Conservation (phyloP, 2,329 filamentous ascomycete genomes). For the Venturia asperata region DNA sequence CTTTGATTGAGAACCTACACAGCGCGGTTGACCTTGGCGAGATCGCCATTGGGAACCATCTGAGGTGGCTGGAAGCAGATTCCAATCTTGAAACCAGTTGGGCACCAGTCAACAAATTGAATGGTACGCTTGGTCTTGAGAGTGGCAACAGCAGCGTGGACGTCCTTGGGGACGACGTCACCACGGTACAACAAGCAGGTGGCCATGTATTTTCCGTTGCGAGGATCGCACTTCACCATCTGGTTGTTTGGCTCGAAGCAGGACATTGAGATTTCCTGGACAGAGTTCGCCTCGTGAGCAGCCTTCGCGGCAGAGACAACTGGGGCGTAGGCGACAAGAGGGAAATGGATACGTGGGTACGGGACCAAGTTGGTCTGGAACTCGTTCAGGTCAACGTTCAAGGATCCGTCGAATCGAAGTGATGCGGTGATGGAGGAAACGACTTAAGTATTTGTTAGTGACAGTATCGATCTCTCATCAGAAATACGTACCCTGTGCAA, state of each 20-base stretch:
- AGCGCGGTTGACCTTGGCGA: slow-evolving; percentile 96
- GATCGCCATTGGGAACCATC: slow-evolving; percentile 92
- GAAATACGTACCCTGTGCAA: slow-evolving; percentile 74
- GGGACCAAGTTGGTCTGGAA: slow-evolving; percentile 99
- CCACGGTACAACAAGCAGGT: slow-evolving; percentile 97
- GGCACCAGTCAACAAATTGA: slow-evolving; percentile 99
- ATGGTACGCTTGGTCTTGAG: slow-evolving; percentile 99
- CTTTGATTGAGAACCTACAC: slow-evolving; percentile 58
- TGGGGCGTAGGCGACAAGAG: slow-evolving; percentile 90
- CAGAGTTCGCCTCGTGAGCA: slow-evolving; percentile 94
- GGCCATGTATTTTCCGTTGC: slow-evolving; percentile 99
- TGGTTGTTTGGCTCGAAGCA: slow-evolving; percentile 99
- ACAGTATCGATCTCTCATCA: neutral
- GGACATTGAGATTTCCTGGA: slow-evolving; percentile 96
- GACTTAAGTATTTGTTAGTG: slow-evolving; percentile 53
- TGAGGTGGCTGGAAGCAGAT: slow-evolving; percentile 99
- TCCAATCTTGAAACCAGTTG: slow-evolving; percentile 99
- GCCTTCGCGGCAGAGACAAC: slow-evolving; percentile 94
- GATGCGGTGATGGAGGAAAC: slow-evolving; percentile 98
- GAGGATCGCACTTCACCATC: slow-evolving; percentile 99
- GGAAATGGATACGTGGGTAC: slow-evolving; percentile 99
- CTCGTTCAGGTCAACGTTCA: slow-evolving; percentile 99
- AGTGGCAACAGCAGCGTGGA: slow-evolving; percentile 82
- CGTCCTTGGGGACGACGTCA: slow-evolving; percentile 95
- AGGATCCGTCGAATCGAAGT: slow-evolving; percentile 94